Evolutionary conservation across 495 filamentous ascomycete genomes (phyloP).

Genomic region (Penicillium waksmanii): DNA sequence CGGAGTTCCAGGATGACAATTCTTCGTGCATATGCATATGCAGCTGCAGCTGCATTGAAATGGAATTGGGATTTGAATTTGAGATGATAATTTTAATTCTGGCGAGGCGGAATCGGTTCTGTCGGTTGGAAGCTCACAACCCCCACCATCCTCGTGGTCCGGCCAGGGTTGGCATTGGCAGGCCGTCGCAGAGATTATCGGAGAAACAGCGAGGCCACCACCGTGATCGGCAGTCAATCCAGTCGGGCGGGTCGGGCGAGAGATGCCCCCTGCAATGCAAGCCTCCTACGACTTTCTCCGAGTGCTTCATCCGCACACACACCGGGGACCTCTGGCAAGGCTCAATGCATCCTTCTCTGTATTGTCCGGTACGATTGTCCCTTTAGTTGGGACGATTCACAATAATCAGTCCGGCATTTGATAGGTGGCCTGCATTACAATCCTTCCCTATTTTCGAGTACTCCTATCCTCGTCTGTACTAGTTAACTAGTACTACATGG

Average conservation of each 20-base stretch:
- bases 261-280: neutral
- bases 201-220: neutral
- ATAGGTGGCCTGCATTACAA: neutral
- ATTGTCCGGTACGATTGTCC: neutral
- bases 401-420: neutral
- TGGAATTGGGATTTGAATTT: no score
- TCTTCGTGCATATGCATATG: neutral
- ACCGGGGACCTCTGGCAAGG: no score
- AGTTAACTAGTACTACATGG: no score
- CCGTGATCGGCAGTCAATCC: slow-evolving; percentile 1
- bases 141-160: neutral
- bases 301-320: neutral
- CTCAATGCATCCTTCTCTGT: neutral
- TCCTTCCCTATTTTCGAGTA: neutral
- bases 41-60: no score
- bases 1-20: neutral
- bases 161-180: neutral
- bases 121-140: neutral
- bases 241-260: neutral
- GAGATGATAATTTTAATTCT: neutral
- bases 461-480: neutral
- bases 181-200: neutral
- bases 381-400: neutral
- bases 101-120: neutral
- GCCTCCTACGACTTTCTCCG: neutral